A percentile compares a stretch with the other conserved stretches of the same genome.
phyloP scores from a whole-genome alignment of 169 alveolate species.

The Cyclospora cayetanensis region DNA sequence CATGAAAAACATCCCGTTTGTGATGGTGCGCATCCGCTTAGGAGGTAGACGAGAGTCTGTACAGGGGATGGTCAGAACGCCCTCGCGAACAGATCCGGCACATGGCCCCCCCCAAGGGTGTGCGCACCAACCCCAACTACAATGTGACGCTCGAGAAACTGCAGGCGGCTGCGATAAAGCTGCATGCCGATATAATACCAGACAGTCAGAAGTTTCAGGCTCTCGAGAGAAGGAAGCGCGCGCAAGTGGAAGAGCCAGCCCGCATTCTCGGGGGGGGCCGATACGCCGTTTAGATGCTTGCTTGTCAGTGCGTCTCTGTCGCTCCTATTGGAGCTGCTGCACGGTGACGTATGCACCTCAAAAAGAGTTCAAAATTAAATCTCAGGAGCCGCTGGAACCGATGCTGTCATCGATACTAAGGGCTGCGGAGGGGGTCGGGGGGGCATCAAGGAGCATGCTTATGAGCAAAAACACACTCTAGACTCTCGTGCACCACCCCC shows the following conservation, averaged over 20 bases:
- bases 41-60: background rate
- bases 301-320: no score
- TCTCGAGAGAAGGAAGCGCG: background rate
- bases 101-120: conserved; percentile 22
- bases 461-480: no score
- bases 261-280: conserved; percentile 13
- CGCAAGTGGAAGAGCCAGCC: background rate
- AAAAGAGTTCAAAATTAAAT: no score
- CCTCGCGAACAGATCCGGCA: background rate
- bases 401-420: no score
- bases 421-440: no score
- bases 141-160: background rate
- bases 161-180: conserved; percentile 14
- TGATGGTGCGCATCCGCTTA: no score
- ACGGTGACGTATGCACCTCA: no score
- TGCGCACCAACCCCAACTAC: conserved; percentile 18
- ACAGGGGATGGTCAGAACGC: background rate
- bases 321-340: no score
- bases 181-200: background rate
- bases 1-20: no score
- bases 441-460: no score
- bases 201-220: background rate
- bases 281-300: background rate
- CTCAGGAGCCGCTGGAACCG: no score
- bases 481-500: no score